Conservation (phyloP, 257 asterid genomes). For the Solanum paucissectum region DNA sequence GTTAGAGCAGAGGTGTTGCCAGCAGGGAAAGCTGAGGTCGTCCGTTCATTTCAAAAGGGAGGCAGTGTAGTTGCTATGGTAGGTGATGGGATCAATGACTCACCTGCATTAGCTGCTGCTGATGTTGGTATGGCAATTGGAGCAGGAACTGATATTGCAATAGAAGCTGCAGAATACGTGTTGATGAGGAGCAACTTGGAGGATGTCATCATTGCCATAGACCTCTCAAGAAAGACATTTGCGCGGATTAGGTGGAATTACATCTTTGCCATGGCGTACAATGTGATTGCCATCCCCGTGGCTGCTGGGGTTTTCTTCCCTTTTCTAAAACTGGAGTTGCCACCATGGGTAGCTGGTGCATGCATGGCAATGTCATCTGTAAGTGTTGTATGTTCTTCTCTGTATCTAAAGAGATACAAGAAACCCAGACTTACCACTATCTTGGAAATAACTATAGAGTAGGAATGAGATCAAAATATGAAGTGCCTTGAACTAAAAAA, state of each 20-base stretch:
- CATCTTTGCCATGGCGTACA: constrained; percentile 82
- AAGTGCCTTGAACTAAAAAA: not conserved
- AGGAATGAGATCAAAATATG: constrained; percentile 6
- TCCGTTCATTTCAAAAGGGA: constrained; percentile 65
- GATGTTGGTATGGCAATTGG: constrained; percentile 99
- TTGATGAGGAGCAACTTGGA: constrained; percentile 87
- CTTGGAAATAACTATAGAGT: constrained; percentile 77
- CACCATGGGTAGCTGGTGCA: constrained; percentile 98
- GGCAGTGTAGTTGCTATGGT: constrained; percentile 94
- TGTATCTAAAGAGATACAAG: constrained; percentile 81
- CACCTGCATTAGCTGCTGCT: constrained; percentile 97
- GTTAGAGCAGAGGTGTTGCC: constrained; percentile 99
- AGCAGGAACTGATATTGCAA: constrained; percentile 96
- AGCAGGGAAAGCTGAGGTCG: constrained; percentile 90
- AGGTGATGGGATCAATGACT: constrained; percentile 96
- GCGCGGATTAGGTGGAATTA: constrained; percentile 69
- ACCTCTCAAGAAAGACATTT: constrained; percentile 84
- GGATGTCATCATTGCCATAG: constrained; percentile 94
- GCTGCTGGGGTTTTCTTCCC: constrained; percentile 91
- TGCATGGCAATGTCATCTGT: constrained; percentile 99
- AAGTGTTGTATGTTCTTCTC: constrained; percentile 89
- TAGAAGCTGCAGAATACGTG: constrained; percentile 95
- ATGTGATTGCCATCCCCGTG: constrained; percentile 71
- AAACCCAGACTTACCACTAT: constrained; percentile 85
- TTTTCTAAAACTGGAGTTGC: constrained; percentile 50